Evolutionary conservation across 352 stramenopile genomes (phyloP), one percentile per base, ranked within the genome.

Genomic region (Halophytophthora batemanensis): DNA sequence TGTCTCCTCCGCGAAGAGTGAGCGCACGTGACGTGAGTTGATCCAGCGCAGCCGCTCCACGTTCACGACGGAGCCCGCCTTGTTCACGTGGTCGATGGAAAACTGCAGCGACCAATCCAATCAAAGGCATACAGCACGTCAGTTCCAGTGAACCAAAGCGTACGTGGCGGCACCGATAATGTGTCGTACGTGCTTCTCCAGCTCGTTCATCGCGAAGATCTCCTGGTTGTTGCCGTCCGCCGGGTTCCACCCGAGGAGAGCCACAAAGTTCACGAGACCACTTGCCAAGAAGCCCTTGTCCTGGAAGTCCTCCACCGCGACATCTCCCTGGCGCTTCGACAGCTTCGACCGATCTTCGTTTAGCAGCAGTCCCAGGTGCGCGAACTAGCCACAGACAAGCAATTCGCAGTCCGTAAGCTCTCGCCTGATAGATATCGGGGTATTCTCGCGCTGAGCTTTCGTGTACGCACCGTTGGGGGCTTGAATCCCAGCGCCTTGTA

Each of bases 271-370:
- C 40, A 98, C 95, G 54, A 99, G 93, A 0, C 95, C 95, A 60
- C 92, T 94, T 12, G 96, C 85, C 7, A 98, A 69, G 61, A 96
- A 99, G 15, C 97, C 97, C 76, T 98, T 96, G 45, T 97, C 73
- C 73, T 93, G 63, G 54, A 98, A 99, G 69, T 99, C 95, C 59
- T 98, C 92, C 42, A 98, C 97, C 0, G 89, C 96, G 17, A 97
- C 98, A 36, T 98, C 96, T 39, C 97, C 97, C 64, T 99, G 96
- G 53, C 97, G 81, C 77, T 99, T 99, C 8, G 87, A 98, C n/a
- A 99, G 71, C 66, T 99, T 99, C 39, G 97, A 97, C 22, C 96
- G 89, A 49, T 99, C 95, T 74, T 98, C 90, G 54, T 98, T 98
- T 23, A 99, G 80, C 61, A 99, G 92, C 40, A 99, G 74, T 0